These are phyloP conservation scores for Dactylorhiza incarnata DNA, from an alignment of 106 monocot genomes.

Conservation along the genomic window DNA sequence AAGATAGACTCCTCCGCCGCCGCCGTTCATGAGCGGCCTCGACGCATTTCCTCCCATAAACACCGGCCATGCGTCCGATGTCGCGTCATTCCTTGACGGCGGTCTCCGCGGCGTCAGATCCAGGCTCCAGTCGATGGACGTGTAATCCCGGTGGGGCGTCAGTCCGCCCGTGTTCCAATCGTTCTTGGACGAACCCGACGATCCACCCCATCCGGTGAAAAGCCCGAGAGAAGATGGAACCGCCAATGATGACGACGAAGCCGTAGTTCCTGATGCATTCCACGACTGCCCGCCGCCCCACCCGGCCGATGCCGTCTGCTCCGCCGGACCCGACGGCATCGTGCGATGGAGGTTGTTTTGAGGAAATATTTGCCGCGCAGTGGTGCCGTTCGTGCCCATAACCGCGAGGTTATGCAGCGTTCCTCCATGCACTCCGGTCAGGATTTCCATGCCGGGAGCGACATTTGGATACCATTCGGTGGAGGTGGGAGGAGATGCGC, in stretches of 20 bases:
- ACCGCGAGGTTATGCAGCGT: background rate
- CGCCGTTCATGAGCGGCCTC: constrained; percentile 3
- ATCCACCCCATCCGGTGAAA: constrained; percentile 48
- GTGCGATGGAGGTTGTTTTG: constrained; percentile 23
- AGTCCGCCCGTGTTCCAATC: constrained; percentile 47
- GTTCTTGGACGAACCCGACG: constrained; percentile 17
- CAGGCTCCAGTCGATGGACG: constrained; percentile 87
- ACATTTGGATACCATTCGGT: constrained; percentile 33
- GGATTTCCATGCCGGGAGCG: constrained; percentile 11
- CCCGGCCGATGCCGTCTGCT: constrained; percentile 12
- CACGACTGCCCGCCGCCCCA: constrained; percentile 31
- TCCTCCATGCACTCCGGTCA: constrained; percentile 21
- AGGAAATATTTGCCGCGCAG: constrained; percentile 25
- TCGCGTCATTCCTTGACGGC: background rate
- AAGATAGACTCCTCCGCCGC: constrained; percentile 8
- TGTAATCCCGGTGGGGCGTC: constrained; percentile 45
- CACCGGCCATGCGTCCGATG: constrained; percentile 25
- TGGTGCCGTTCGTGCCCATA: constrained; percentile 11
- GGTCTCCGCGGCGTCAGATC: constrained; percentile 23
- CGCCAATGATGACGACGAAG: background rate
- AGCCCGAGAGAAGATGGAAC: constrained; percentile 40
- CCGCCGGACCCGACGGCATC: constrained; percentile 15
- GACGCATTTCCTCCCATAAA: constrained; percentile 4
- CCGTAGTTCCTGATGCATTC: constrained; percentile 1
- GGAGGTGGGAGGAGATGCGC: constrained; percentile 24